phyloP scores from a whole-genome alignment of 2,329 filamentous ascomycete species.

The Microcyclospora pomicola region DNA sequence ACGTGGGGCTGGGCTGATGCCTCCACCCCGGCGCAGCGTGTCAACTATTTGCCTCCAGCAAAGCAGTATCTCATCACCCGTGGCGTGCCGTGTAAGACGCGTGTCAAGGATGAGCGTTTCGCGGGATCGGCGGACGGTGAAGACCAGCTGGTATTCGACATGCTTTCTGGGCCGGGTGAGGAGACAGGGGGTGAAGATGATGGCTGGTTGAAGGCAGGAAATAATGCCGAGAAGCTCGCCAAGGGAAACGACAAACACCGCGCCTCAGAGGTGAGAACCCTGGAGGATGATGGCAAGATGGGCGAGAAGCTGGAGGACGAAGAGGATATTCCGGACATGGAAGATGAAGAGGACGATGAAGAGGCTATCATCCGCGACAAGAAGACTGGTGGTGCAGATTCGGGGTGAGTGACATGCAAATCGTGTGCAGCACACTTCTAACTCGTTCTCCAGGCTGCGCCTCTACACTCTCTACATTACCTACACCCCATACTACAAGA shows the following conservation, averaged over 20 bases:
- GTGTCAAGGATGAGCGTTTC: slow-evolving; percentile 77
- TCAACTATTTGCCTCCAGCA: slow-evolving; percentile 64
- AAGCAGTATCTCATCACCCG: slow-evolving; percentile 95
- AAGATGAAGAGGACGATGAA: slow-evolving; percentile 85
- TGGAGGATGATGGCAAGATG: slow-evolving; percentile 79
- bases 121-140: slow-evolving; percentile 76
- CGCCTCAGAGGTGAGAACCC: slow-evolving; percentile 67
- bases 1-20: slow-evolving; percentile 96
- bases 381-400: slow-evolving; percentile 33
- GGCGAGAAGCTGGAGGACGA: slow-evolving; percentile 60
- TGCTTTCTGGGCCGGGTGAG: slow-evolving; percentile 41
- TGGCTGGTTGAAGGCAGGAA: slow-evolving; percentile 83
- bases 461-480: slow-evolving; percentile 99
- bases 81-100: slow-evolving; percentile 82
- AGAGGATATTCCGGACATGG: slow-evolving; percentile 93
- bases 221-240: slow-evolving; percentile 46
- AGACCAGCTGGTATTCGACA: slow-evolving; percentile 72
- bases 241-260: slow-evolving; percentile 45
- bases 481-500: slow-evolving; percentile 93
- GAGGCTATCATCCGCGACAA: slow-evolving; percentile 88
- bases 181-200: slow-evolving; percentile 51
- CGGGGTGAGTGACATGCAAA: slow-evolving; percentile 35
- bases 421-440: background rate
- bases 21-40: slow-evolving; percentile 64
- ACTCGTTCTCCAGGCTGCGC: slow-evolving; percentile 38